phyloP scores from a whole-genome alignment of 2,329 filamentous ascomycete genomes.

The Harringtonia aguacate region DNA sequence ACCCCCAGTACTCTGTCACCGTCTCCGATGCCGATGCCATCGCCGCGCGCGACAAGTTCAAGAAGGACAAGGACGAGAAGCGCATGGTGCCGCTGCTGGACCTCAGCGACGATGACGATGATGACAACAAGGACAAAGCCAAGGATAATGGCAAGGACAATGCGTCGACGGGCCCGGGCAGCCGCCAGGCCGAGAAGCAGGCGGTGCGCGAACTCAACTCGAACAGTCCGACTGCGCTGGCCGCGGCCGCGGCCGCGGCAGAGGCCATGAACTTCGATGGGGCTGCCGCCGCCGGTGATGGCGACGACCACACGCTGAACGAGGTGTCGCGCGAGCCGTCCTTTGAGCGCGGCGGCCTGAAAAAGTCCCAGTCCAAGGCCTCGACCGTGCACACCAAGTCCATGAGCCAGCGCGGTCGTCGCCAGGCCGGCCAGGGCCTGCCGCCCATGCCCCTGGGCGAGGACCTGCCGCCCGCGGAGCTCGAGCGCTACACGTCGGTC shows the following conservation, averaged over 20 bases:
- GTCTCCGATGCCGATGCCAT: conserved; percentile 60
- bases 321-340: conserved; percentile 17
- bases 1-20: conserved; percentile 72
- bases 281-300: conserved; percentile 8
- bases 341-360: conserved; percentile 16
- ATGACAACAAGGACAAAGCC: conserved; percentile 13
- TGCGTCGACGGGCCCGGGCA: conserved; percentile 13
- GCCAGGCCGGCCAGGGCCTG: conserved; percentile 35
- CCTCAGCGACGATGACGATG: not conserved
- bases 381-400: conserved; percentile 17
- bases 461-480: conserved; percentile 15
- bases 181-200: conserved; percentile 26
- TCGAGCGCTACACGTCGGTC: conserved; percentile 13
- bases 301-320: conserved; percentile 24
- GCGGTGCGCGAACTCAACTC: conserved; percentile 35
- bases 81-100: conserved; percentile 48
- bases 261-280: too few species aligned
- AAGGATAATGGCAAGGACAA: conserved; percentile 9
- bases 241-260: conserved; percentile 19
- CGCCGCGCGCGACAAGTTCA: conserved; percentile 48
- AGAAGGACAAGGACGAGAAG: conserved; percentile 48
- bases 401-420: conserved; percentile 36
- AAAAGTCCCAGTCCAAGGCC: not conserved
- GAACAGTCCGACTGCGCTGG: conserved; percentile 21
- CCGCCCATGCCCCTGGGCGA: conserved; percentile 21